Percentiles rank a stretch among this genome's conserved stretches.
phyloP scores from a whole-genome alignment of 1,284 basidiomycete species.

The Melanopsichium pennsylvanicum region DNA sequence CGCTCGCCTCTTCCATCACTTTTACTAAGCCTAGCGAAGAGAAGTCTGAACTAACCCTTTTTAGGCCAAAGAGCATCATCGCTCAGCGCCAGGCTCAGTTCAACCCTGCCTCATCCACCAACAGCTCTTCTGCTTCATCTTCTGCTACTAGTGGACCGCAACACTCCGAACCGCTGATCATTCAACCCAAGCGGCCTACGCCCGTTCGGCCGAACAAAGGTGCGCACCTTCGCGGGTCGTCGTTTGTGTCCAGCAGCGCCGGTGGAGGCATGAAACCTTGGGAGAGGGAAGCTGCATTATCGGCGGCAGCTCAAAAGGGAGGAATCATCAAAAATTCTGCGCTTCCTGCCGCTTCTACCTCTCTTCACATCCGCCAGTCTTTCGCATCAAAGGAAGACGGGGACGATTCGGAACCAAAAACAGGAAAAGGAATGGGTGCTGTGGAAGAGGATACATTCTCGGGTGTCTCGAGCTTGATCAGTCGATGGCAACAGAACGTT shows the following conservation, averaged over 20 bases:
- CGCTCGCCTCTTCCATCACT: not conserved
- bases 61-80: conserved; percentile 1
- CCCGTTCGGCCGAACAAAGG: conserved; percentile 24
- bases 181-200: conserved; percentile 31
- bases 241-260: not conserved
- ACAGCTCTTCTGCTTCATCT: no score
- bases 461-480: conserved; percentile 41
- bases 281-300: conserved; percentile 49
- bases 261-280: conserved; percentile 43
- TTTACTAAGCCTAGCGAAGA: no score
- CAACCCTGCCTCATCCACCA: no score
- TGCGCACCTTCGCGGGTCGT: not conserved
- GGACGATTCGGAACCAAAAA: not conserved
- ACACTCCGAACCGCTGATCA: conserved; percentile 6
- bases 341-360: conserved; percentile 10
- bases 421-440: not conserved
- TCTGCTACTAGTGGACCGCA: not conserved
- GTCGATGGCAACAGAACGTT: conserved; percentile 45
- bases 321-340: conserved; percentile 20
- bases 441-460: conserved; percentile 30
- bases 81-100: conserved; percentile 1
- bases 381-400: not conserved
- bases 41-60: no score
- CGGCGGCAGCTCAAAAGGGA: conserved; percentile 15
- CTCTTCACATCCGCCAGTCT: not conserved